A percentile compares a stretch with the other conserved stretches of the same genome.
Conservation (phyloP, 75 land plant genomes). For the Picea glauca region DNA sequence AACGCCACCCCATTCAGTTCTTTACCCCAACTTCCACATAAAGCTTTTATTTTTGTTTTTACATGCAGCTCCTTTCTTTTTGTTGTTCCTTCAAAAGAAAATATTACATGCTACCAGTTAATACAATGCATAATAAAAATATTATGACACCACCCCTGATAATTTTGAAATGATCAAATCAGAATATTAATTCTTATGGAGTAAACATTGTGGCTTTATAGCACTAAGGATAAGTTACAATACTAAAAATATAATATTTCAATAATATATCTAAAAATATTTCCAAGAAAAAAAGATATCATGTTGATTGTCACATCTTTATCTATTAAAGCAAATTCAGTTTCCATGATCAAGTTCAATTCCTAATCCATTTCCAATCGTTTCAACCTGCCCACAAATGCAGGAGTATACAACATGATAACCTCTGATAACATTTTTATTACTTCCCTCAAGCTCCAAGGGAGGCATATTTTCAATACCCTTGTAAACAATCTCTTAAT, state of each 20-base stretch:
- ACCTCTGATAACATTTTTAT: too few relatives aligned
- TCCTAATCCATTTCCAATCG: too few relatives aligned
- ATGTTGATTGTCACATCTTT: background rate
- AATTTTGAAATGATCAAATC: background rate
- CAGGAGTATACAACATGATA: too few relatives aligned
- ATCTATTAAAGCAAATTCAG: background rate
- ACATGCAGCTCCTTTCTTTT: constrained; percentile 90
- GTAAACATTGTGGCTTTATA: background rate
- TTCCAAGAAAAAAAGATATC: background rate
- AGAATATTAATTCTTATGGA: background rate
- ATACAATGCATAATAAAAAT: background rate
- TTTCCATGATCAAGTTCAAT: background rate
- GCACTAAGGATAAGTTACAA: background rate
- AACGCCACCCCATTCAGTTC: constrained; percentile 20
- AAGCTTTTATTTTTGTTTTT: constrained; percentile 18
- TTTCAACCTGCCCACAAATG: too few relatives aligned
- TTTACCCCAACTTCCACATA: constrained; percentile 68
- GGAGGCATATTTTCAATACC: constrained; percentile 1
- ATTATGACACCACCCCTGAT: background rate
- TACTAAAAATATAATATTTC: background rate
- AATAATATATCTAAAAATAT: background rate
- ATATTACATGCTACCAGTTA: background rate
- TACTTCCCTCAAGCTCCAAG: background rate
- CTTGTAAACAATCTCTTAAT: background rate
- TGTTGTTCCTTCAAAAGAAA: constrained; percentile 61